Evolutionary conservation across 176 grass and related monocot species (phyloP), one percentile per base, ranked within the genome.

Genomic region (Canna indica): DNA sequence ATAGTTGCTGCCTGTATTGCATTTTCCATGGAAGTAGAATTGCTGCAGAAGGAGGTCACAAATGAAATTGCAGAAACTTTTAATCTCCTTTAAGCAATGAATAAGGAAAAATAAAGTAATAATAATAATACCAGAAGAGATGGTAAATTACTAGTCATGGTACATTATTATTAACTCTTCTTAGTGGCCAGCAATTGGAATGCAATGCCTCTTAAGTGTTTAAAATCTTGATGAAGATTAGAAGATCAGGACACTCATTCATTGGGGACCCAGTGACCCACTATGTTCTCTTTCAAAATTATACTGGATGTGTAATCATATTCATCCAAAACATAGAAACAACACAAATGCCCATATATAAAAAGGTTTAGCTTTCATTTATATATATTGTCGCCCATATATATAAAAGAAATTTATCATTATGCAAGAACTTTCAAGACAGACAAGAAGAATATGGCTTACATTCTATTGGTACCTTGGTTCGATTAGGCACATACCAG

Each of bases 21-120:
- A 54, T 68, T 74, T 72, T 82, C 86, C 77, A 81, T 79, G 45
- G 69, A 71, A 46, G 68, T 63, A 29, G 82, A 78, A 75, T 90
- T 85, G 70, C 54, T 72, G 60, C 39, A 47, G 59, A 86, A 75
- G n/a, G 79, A 73, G 28, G 32, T 12, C 70, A 41, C 0, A 24
- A 60, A 84, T n/a, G 18, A 80, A 35, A 67, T 36, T 25, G 20
- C 31, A 64, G 63, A 56, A 52, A 29, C n/a, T 65, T 56, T 59
- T 28, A 17, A 70, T 66, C 1, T 69, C 13, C 34, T 42, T 41
- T 58, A 28, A 84, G 29, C 33, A 67, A 24, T 24, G 17, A 20
- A 67, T 31, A 12, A 30, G 8, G 28, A 30, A 1, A 29, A 30
- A 29, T 16, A 28, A 60, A 60, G 3, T 50, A 50, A 50, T 20